Base-by-base conservation (phyloP, 257 asterid species). In the Capsicum chinense region DNA sequence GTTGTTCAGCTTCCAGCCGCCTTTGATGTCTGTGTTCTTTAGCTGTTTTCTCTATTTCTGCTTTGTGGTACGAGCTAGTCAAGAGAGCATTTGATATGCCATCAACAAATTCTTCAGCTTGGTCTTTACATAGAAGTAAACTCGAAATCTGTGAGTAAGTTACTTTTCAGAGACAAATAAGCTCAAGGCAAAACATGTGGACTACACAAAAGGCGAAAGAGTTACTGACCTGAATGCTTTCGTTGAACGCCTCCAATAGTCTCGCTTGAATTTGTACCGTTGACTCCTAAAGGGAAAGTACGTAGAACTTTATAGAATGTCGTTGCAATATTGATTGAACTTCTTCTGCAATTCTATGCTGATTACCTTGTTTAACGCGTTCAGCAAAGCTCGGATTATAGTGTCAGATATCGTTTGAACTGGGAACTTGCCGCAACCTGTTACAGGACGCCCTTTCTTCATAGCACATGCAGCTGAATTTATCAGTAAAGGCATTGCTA, bases 401-500 rank as follows among this genome's bases (percentile, higher is more conserved):
- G 59, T 60, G 39, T 80, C 74, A 80, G 44, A 80, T 80, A 80
- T 12, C 44, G 21, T 60, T 58, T 58, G 56, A 80, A 60, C 19
- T 39, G 58, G 6, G 58, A 58, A n/a, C 39, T 81, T 17, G 48
- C 56, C 39, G 47, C 39, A 12, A 44, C 6, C 84, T 81, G 42
- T 47, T 59, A 81, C 73, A 44, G 33, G 76, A 19, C 5, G 48
- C 60, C 21, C 15, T 21, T 42, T 37, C 39, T 5, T 42, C 60
- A 8, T 33, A 44, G 84, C 76, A 81, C 56, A 15, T n/a, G 84
- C 13, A 44, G 42, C 84, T 59, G 76, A 81, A 2, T 81, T 35
- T 37, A 81, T 60, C 60, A 81, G 76, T 59, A 59, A 81, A 60
- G 84, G 48, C 84, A 81, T 81, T 59, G 84, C 16, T 60, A 62